phyloP scores from a whole-genome alignment of 2,329 filamentous ascomycete species.

The Colletotrichum sp. region DNA sequence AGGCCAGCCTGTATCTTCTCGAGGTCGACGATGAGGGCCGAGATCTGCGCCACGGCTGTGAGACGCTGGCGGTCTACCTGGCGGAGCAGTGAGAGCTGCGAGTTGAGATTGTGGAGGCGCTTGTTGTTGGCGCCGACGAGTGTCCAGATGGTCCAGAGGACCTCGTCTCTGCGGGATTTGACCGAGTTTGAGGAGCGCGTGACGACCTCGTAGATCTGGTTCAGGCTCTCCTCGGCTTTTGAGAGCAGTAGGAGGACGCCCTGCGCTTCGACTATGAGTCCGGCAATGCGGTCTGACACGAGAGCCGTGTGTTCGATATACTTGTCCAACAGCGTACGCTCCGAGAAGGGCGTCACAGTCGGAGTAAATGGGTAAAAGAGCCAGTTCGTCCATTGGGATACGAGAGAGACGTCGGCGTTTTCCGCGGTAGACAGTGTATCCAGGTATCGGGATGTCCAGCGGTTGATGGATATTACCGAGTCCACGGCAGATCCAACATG shows the following conservation, averaged over 20 bases:
- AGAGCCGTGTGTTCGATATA: slow-evolving; percentile 75
- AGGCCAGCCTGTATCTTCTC: slow-evolving; percentile 75
- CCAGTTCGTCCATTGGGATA: slow-evolving; percentile 47
- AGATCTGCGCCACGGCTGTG: slow-evolving; percentile 71
- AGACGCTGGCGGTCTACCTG: slow-evolving; percentile 71
- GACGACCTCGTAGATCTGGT: slow-evolving; percentile 72
- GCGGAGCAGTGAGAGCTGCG: slow-evolving; percentile 67
- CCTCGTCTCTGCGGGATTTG: slow-evolving; percentile 64
- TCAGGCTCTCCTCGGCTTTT: slow-evolving; percentile 72
- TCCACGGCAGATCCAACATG: slow-evolving; percentile 78
- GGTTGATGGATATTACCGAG: slow-evolving; percentile 75
- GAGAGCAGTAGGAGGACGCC: slow-evolving; percentile 69
- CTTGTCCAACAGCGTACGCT: slow-evolving; percentile 70
- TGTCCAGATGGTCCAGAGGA: slow-evolving; percentile 75
- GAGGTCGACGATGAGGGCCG: slow-evolving; percentile 72
- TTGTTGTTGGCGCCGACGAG: slow-evolving; percentile 72
- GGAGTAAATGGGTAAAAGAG: slow-evolving; percentile 68
- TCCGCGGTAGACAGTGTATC: slow-evolving; percentile 56
- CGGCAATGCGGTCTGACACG: slow-evolving; percentile 71
- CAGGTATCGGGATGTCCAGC: slow-evolving; percentile 75
- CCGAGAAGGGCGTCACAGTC: slow-evolving; percentile 53
- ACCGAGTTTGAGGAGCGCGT: slow-evolving; percentile 66
- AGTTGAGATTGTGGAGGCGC: slow-evolving; percentile 64
- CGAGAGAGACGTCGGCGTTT: slow-evolving; percentile 34
- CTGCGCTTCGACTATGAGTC: slow-evolving; percentile 73